Percentiles rank a stretch among this genome's conserved stretches.
These are phyloP conservation scores for Colletotrichum truncatum DNA, from an alignment of 2,329 filamentous ascomycete genomes.

Conservation along the genomic window DNA sequence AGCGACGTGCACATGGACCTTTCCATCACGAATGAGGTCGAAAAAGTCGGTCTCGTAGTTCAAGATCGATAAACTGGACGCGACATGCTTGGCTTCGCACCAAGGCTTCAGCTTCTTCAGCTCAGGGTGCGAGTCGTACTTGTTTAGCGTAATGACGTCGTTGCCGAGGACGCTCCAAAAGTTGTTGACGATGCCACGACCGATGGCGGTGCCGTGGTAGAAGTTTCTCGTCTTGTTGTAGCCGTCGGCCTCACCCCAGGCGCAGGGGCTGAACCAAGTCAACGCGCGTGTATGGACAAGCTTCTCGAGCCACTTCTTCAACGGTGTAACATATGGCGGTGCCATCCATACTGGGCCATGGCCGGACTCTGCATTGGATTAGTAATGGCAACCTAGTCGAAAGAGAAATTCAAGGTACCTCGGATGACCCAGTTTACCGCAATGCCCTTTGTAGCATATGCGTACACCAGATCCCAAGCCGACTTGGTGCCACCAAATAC, in stretches of 20 bases:
- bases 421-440: conserved; percentile 70
- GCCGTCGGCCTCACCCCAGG: conserved; percentile 74
- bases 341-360: conserved; percentile 69
- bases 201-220: conserved; percentile 65
- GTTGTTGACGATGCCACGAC: conserved; percentile 60
- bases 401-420: conserved; percentile 39
- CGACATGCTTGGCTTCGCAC: conserved; percentile 60
- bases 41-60: conserved; percentile 69
- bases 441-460: conserved; percentile 63
- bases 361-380: conserved; percentile 47
- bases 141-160: conserved; percentile 63
- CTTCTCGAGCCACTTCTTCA: conserved; percentile 75
- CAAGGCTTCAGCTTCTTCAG: conserved; percentile 63
- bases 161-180: conserved; percentile 68
- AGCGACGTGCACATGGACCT: conserved; percentile 60
- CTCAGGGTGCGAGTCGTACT: conserved; percentile 63
- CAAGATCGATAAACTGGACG: conserved; percentile 64
- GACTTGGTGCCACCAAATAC: conserved; percentile 73
- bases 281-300: conserved; percentile 73
- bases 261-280: conserved; percentile 79
- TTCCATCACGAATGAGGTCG: conserved; percentile 62
- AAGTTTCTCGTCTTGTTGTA: conserved; percentile 63
- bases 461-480: conserved; percentile 72
- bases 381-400: neutral
- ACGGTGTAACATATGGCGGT: conserved; percentile 69